Base-by-base conservation (phyloP, 2,329 filamentous ascomycete species). In the Fusarium torulosum region DNA sequence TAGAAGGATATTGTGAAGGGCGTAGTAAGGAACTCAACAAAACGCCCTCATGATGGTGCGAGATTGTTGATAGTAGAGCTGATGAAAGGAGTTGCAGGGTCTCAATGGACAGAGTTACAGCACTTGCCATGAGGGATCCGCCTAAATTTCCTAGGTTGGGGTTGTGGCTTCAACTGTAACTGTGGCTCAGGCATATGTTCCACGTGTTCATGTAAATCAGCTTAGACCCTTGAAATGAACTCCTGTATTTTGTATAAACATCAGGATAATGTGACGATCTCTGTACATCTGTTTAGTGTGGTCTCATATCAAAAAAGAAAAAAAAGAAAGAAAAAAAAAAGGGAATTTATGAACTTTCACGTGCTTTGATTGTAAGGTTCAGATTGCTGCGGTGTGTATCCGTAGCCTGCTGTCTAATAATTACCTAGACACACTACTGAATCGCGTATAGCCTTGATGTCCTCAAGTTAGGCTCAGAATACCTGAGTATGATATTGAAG, bases 1-100 rank as follows among this genome's bases (percentile, higher is more conserved):
- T 38, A 53, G 25, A 49, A 50, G 33, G 15, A 35, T 20, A 43
- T n/a, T 19, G 19, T 33, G 14, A 23, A 38, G 15, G 9, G 17
- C 55, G 41, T 25, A 33, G 31, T 35, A 56, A 19, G 21, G 56
- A 45, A 23, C 47, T 69, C 60, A 68, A 46, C 49, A 69, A 58
- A 54, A 65, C 37, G 52, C 47, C 52, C 27, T 66, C 65, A 69
- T 68, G 65, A 42, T 45, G 51, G 43, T 62, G 37, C 20, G 43
- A 53, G 29, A 49, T 44, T 61, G 51, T 46, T 60, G 51, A 51
- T 50, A 29, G 40, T 35, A 23, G 38, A 53, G 51, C 50, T 69
- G 65, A 61, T 66, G 65, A 68, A 68, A 68, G 65, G 65, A 68
- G 65, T 69, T 51, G 60, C 61, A 68, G 65, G 65, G 63, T 67